Conservation (phyloP, 108 stramenopile species). For the Fistulifera solaris region DNA sequence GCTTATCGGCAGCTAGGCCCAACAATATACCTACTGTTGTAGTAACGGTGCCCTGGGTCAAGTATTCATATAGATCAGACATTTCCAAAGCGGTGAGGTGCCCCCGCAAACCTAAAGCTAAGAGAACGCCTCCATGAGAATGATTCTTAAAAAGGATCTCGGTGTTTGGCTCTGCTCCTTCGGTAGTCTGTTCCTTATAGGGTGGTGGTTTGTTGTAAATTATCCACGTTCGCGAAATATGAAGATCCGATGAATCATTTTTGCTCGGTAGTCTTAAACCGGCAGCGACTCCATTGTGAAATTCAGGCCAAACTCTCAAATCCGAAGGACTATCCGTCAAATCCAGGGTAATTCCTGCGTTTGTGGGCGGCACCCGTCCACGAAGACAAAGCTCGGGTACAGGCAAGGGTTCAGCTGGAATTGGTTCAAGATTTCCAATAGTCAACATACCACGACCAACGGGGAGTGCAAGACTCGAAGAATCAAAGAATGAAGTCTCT, state of each 20-base stretch:
- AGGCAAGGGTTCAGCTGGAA: conserved; percentile 78
- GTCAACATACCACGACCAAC: conserved; percentile 96
- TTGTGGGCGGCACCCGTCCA: conserved; percentile 86
- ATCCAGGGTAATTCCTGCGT: conserved; percentile 78
- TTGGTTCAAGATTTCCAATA: conserved; percentile 73
- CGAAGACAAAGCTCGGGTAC: conserved; percentile 84
- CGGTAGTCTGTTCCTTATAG: conserved; percentile 18
- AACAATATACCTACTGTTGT: conserved; percentile 92
- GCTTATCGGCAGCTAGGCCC: conserved; percentile 92
- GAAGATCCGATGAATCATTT: conserved; percentile 13
- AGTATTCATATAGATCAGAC: conserved; percentile 94
- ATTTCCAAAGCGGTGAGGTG: conserved; percentile 87
- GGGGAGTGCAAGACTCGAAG: conserved; percentile 73
- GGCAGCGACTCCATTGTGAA: conserved; percentile 98
- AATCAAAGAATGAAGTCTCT: conserved; percentile 72
- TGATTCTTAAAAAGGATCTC: conserved; percentile 23
- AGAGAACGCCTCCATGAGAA: conserved; percentile 87
- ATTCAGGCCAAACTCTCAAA: conserved; percentile 90
- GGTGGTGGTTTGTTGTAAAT: conserved; percentile 77
- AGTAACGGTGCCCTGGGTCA: conserved; percentile 90
- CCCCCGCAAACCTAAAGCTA: conserved; percentile 91
- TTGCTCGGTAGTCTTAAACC: conserved; percentile 71
- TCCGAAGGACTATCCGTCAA: conserved; percentile 54
- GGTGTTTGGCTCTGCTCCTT: conserved; percentile 6
- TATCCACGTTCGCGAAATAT: conserved; percentile 93